phyloP scores from a whole-genome alignment of 2,329 filamentous ascomycete species.

The Cladosporium sp. region DNA sequence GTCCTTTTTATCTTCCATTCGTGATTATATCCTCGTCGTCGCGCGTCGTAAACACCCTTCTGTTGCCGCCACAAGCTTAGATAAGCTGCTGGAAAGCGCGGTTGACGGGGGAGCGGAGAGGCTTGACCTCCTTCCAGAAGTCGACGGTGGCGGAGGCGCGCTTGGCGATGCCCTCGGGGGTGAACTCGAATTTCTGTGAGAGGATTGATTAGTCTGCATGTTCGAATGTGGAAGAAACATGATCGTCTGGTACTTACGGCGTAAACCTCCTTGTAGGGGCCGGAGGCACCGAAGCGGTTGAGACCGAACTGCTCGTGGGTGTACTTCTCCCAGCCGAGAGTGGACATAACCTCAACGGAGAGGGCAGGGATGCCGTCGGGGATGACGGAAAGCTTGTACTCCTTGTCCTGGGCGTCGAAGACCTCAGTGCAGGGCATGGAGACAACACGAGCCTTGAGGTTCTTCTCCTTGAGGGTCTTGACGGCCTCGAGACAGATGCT shows the following conservation, averaged over 20 bases:
- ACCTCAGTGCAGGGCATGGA: conserved; percentile 97
- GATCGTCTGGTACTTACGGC: conserved; percentile 50
- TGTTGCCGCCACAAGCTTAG: conserved; percentile 46
- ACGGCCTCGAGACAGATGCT: conserved; percentile 87
- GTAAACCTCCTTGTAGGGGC: conserved; percentile 97
- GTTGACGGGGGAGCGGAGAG: conserved; percentile 87
- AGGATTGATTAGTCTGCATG: conserved; percentile 11
- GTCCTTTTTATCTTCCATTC: conserved; percentile 4
- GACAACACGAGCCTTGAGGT: conserved; percentile 83
- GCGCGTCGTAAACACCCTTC: conserved; percentile 5
- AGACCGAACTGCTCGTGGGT: conserved; percentile 99
- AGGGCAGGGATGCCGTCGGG: conserved; percentile 90
- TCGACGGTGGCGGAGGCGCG: conserved; percentile 86
- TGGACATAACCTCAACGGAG: conserved; percentile 94
- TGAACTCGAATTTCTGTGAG: conserved; percentile 97
- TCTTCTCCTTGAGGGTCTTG: conserved; percentile 85
- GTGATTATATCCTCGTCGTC: conserved; percentile 8
- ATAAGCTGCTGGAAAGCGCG: conserved; percentile 96
- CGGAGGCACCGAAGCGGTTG: conserved; percentile 97
- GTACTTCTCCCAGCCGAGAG: conserved; percentile 98
- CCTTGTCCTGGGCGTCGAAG: conserved; percentile 90
- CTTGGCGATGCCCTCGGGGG: conserved; percentile 93
- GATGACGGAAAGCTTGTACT: conserved; percentile 87
- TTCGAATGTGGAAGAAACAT: background rate
- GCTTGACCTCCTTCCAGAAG: conserved; percentile 95